Conservation (phyloP, 2,329 filamentous ascomycete genomes). For the Epichloe bromicola region DNA sequence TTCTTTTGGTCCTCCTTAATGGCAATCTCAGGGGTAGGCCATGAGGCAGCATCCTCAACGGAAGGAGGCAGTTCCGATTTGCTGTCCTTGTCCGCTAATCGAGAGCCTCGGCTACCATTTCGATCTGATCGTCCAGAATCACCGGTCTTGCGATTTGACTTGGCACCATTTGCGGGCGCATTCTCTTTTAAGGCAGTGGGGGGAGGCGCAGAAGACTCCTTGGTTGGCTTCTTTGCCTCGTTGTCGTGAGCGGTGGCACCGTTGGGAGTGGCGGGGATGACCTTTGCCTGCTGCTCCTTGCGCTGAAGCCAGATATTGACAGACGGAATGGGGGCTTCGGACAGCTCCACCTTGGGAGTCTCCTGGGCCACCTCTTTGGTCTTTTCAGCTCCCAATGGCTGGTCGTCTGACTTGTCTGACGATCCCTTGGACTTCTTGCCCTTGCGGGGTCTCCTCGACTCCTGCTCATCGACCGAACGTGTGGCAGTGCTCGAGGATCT, state of each 20-base stretch:
- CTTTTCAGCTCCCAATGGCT: conserved; percentile 41
- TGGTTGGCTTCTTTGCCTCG: conserved; percentile 31
- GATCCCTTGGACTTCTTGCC: conserved; percentile 46
- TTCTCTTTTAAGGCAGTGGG: conserved; percentile 12
- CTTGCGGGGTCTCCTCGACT: conserved; percentile 34
- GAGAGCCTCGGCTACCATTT: conserved; percentile 35
- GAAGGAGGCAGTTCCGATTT: conserved; percentile 38
- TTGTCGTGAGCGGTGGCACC: conserved; percentile 15
- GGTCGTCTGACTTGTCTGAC: conserved; percentile 31
- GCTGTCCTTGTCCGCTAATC: conserved; percentile 28
- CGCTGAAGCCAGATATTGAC: conserved; percentile 86
- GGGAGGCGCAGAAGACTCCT: conserved; percentile 9
- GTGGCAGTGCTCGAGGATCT: conserved; percentile 50
- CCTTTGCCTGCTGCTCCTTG: conserved; percentile 49
- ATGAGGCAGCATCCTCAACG: conserved; percentile 63
- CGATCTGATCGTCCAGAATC: conserved; percentile 27
- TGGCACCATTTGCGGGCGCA: conserved; percentile 23
- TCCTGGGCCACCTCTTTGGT: conserved; percentile 32
- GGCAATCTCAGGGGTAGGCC: conserved; percentile 81
- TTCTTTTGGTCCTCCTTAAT: conserved; percentile 62
- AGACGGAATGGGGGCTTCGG: conserved; percentile 67
- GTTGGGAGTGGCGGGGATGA: conserved; percentile 28
- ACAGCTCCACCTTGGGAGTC: conserved; percentile 50
- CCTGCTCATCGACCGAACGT: conserved; percentile 51
- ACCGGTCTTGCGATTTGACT: conserved; percentile 27